A percentile compares a stretch with the other conserved stretches of the same genome.
Evolutionary conservation across 2,329 filamentous ascomycete genomes (phyloP).

Genomic region (Pseudogymnoascus sp.): DNA sequence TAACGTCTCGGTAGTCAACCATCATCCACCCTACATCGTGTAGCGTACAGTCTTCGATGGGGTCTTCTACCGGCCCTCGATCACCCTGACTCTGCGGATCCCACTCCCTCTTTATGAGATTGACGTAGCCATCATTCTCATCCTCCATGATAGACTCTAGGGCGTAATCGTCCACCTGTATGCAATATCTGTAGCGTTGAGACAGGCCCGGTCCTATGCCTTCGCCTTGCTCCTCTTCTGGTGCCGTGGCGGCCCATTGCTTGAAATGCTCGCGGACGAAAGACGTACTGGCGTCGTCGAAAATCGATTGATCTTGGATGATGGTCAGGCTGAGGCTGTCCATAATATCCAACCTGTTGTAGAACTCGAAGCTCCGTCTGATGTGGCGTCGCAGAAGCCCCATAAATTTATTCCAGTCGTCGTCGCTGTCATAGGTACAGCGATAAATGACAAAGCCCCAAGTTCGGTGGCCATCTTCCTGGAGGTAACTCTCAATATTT

Average conservation of each 20-base stretch:
- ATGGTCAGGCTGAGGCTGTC: not conserved
- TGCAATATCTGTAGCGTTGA: not conserved
- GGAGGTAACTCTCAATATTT: not conserved
- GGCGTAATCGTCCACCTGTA: not conserved
- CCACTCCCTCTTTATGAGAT: not conserved
- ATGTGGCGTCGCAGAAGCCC: not conserved
- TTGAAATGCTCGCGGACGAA: not conserved
- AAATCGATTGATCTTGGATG: not conserved
- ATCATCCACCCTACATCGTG: not conserved
- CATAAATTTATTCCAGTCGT: not conserved
- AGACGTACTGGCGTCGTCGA: not conserved
- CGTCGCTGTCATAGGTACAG: not conserved
- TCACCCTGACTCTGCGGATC: not conserved
- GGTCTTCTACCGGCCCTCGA: not conserved
- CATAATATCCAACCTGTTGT: not conserved
- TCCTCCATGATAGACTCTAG: not conserved
- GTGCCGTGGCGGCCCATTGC: not conserved
- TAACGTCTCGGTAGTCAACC: not conserved
- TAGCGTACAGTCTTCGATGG: not conserved
- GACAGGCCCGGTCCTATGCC: not conserved
- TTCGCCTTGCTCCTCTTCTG: not conserved
- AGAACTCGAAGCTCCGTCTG: not conserved
- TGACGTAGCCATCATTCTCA: not conserved
- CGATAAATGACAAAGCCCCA: not conserved
- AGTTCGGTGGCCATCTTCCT: not conserved